Percentiles rank a stretch among this genome's conserved stretches.
These are phyloP conservation scores for Phanerochaete carnosa DNA, from an alignment of 768 basidiomycete species.

Conservation along the genomic window DNA sequence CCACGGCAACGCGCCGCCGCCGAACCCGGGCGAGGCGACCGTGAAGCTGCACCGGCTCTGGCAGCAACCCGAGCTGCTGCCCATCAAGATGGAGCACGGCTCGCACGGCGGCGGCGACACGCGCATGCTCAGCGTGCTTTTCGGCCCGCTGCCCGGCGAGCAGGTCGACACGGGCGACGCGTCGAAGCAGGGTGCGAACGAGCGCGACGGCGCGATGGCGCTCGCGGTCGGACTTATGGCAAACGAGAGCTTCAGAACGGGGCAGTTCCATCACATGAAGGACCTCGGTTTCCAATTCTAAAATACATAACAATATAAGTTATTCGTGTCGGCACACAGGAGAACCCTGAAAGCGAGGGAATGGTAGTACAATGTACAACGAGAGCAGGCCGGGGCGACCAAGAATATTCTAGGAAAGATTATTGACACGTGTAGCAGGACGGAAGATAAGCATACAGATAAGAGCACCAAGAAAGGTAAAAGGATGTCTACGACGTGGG, in stretches of 20 bases:
- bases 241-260: constrained; percentile 47
- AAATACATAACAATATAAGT: not conserved
- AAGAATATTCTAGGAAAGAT: not conserved
- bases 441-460: not conserved
- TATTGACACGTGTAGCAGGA: not conserved
- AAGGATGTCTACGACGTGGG: not conserved
- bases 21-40: constrained; percentile 39
- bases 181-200: constrained; percentile 43
- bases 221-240: constrained; percentile 46
- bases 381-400: not conserved
- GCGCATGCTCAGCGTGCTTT: constrained; percentile 44
- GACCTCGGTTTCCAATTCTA: constrained; percentile 19
- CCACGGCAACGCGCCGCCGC: constrained; percentile 35
- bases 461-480: too few species aligned
- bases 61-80: constrained; percentile 39
- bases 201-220: constrained; percentile 45
- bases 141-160: constrained; percentile 44
- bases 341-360: not conserved
- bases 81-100: constrained; percentile 38
- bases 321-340: not conserved
- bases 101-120: constrained; percentile 48
- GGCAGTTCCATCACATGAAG: constrained; percentile 37
- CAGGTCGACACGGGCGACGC: constrained; percentile 38
- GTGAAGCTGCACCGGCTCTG: constrained; percentile 44
- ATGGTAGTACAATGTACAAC: not conserved